Percentiles rank a stretch among this genome's conserved stretches.
phyloP scores from a whole-genome alignment of 371 early-diverging fungal genomes.

The Coemansia sp. region DNA sequence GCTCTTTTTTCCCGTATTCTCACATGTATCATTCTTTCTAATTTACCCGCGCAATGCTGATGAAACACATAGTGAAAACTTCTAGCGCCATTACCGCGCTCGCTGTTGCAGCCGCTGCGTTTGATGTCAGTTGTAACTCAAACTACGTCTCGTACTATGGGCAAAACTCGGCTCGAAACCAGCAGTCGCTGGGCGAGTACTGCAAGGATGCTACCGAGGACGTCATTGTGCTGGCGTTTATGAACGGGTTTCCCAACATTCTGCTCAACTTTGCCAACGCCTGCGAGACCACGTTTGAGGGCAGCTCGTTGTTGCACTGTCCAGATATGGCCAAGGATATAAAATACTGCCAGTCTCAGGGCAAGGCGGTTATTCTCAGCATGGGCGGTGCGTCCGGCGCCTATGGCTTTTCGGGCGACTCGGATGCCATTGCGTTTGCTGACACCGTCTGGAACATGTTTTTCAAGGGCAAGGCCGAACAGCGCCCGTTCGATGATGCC shows the following conservation, averaged over 20 bases:
- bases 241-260: slow-evolving; percentile 58
- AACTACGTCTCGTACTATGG: slow-evolving; percentile 58
- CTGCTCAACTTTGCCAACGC: slow-evolving; percentile 62
- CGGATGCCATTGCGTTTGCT: slow-evolving; percentile 57
- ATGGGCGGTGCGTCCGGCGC: slow-evolving; percentile 67
- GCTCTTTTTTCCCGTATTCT: too few species aligned
- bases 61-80: too few species aligned
- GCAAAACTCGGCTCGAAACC: slow-evolving; percentile 47
- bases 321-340: slow-evolving; percentile 61
- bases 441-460: slow-evolving; percentile 63
- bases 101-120: slow-evolving; percentile 5
- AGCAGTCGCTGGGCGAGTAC: slow-evolving; percentile 55
- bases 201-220: slow-evolving; percentile 59
- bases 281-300: slow-evolving; percentile 55
- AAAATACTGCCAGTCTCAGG: slow-evolving; percentile 59
- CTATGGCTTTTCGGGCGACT: slow-evolving; percentile 57
- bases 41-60: too few species aligned
- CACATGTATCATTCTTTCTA: too few species aligned
- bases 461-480: slow-evolving; percentile 47
- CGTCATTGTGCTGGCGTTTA: slow-evolving; percentile 59
- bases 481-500: slow-evolving; percentile 64
- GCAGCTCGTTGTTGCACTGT: slow-evolving; percentile 56
- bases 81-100: too few species aligned
- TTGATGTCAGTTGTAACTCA: slow-evolving; percentile 36
- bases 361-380: slow-evolving; percentile 60